These are phyloP conservation scores for Chalaropsis ovoidea DNA, from an alignment of 2,329 filamentous ascomycete species.

Conservation along the genomic window DNA sequence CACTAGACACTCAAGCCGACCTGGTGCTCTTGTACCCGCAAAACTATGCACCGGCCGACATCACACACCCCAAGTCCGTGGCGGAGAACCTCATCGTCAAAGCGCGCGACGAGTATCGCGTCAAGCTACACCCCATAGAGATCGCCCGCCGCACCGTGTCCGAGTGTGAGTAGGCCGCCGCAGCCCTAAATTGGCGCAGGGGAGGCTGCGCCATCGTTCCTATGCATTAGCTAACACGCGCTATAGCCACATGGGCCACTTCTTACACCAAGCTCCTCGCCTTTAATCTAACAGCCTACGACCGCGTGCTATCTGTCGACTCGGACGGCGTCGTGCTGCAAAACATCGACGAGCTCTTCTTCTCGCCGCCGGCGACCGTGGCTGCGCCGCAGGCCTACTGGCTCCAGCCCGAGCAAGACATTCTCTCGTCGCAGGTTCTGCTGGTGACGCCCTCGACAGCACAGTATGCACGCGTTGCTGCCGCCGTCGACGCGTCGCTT, in stretches of 20 bases:
- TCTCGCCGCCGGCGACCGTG: constrained; percentile 49
- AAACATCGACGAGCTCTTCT: constrained; percentile 60
- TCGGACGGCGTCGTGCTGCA: constrained; percentile 55
- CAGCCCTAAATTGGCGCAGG: background rate
- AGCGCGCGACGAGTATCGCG: constrained; percentile 38
- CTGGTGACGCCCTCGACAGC: constrained; percentile 48
- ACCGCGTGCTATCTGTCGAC: constrained; percentile 42
- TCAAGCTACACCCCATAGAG: constrained; percentile 37
- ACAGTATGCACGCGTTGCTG: constrained; percentile 38
- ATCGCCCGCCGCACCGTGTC: constrained; percentile 33
- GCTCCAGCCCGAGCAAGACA: constrained; percentile 44
- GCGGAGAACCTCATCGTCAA: constrained; percentile 35
- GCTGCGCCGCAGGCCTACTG: constrained; percentile 66
- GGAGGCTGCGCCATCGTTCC: background rate
- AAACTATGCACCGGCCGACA: constrained; percentile 30
- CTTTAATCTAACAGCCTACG: constrained; percentile 56
- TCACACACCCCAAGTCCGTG: constrained; percentile 28
- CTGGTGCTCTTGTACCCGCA: constrained; percentile 40
- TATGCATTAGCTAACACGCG: background rate
- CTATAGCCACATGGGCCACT: constrained; percentile 47
- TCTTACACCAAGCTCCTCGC: constrained; percentile 59
- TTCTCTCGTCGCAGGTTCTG: constrained; percentile 52
- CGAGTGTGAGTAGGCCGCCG: constrained; percentile 32
- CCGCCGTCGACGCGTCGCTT: constrained; percentile 27
- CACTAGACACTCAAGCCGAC: constrained; percentile 37